Evolutionary conservation across 2,329 filamentous ascomycete genomes (phyloP).

Genomic region (Exophiala sideris): DNA sequence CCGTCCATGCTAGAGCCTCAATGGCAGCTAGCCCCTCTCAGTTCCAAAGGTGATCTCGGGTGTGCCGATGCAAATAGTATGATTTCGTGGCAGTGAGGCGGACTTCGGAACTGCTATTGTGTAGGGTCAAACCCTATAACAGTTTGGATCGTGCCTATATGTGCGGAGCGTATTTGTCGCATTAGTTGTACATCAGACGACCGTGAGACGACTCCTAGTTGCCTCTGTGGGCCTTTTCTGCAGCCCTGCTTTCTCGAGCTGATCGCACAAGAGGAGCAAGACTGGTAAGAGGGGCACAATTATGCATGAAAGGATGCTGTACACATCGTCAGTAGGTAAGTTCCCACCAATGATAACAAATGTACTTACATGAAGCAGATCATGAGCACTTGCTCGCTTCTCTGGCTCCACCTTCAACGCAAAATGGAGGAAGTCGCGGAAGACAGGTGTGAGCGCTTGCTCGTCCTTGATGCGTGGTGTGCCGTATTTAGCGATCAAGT

Average conservation of each 20-base stretch:
- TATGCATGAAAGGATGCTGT: conserved; percentile 77
- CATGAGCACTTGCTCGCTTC: conserved; percentile 91
- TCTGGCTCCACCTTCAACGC: conserved; percentile 96
- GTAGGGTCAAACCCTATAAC: conserved; percentile 4
- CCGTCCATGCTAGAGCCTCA: too few species aligned
- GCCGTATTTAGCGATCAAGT: conserved; percentile 94
- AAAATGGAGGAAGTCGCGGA: conserved; percentile 88
- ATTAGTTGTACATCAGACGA: conserved; percentile 13
- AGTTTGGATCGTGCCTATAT: neutral
- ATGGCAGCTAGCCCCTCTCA: too few species aligned
- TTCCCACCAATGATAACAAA: neutral
- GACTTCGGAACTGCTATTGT: neutral
- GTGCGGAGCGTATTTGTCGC: neutral
- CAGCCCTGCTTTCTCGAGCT: conserved; percentile 77
- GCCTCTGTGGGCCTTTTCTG: conserved; percentile 74
- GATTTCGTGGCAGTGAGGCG: neutral
- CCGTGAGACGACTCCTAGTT: conserved; percentile 17
- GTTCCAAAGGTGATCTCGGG: too few species aligned
- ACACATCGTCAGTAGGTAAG: conserved; percentile 4
- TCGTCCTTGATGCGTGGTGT: conserved; percentile 95
- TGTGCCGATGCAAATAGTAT: too few species aligned
- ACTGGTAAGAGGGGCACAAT: conserved; percentile 69
- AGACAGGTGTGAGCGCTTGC: conserved; percentile 94
- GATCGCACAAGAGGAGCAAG: conserved; percentile 83
- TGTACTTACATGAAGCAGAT: conserved; percentile 77